phyloP scores from a whole-genome alignment of 495 filamentous ascomycete genomes.

The Bacidia rubella region DNA sequence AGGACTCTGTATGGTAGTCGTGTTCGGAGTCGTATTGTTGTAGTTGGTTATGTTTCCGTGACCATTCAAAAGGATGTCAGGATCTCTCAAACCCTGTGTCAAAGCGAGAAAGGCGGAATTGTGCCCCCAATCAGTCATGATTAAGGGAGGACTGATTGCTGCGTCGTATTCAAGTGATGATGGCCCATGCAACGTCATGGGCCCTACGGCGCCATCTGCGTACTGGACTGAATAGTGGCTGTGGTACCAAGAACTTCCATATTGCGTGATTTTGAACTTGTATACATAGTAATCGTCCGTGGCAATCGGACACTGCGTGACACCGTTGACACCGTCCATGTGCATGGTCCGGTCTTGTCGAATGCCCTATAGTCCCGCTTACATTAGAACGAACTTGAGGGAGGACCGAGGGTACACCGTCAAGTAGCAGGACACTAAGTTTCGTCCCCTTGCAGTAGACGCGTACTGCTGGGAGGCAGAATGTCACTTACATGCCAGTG shows the following conservation, averaged over 20 bases:
- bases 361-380: no score
- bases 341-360: conserved; percentile 34
- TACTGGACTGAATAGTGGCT: conserved; percentile 34
- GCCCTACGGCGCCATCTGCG: conserved; percentile 24
- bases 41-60: not conserved
- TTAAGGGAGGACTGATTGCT: conserved; percentile 13
- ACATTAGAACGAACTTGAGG: no score
- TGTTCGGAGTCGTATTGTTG: conserved; percentile 1
- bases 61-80: conserved; percentile 36
- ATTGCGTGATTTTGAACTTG: conserved; percentile 34
- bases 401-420: no score
- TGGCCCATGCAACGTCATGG: conserved; percentile 27
- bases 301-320: conserved; percentile 38
- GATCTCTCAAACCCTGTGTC: conserved; percentile 22
- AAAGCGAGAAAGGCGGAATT: conserved; percentile 4
- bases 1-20: not conserved
- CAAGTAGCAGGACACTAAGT: no score
- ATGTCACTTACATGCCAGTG: no score
- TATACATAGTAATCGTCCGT: conserved; percentile 28
- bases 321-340: conserved; percentile 31
- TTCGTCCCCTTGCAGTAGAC: no score
- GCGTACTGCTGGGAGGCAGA: no score
- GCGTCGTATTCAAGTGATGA: conserved; percentile 21
- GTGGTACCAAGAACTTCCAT: conserved; percentile 51
- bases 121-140: conserved; percentile 11